Evolutionary conservation across 768 basidiomycete genomes (phyloP).

Genomic region (Tubosaeta brunneosetosa): DNA sequence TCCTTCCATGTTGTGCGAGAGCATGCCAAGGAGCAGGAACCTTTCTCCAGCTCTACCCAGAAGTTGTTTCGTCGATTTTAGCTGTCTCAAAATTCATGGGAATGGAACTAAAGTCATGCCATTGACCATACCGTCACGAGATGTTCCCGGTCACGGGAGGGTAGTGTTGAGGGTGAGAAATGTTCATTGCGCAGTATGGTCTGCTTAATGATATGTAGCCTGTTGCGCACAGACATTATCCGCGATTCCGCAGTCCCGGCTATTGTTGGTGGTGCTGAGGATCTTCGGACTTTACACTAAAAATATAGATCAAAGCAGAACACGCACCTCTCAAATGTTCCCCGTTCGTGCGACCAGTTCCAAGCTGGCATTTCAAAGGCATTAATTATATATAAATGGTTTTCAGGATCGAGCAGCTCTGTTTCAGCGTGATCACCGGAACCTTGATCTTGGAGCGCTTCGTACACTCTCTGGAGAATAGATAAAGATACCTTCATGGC

Average conservation of each 20-base stretch:
- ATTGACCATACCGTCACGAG: conserved; percentile 71
- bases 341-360: conserved; percentile 83
- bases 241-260: conserved; percentile 83
- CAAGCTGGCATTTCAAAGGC: conserved; percentile 96
- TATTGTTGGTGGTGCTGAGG: conserved; percentile 53
- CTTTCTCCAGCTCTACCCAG: conserved; percentile 85
- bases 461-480: conserved; percentile 68
- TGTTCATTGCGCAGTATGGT: conserved; percentile 93
- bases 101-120: conserved; percentile 10
- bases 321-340: conserved; percentile 81
- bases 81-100: conserved; percentile 39
- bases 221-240: conserved; percentile 73
- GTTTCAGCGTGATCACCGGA: conserved; percentile 43
- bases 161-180: conserved; percentile 92
- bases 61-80: conserved; percentile 94
- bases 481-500: conserved; percentile 75
- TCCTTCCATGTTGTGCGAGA: conserved; percentile 85
- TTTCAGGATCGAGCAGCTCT: conserved; percentile 72
- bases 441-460: conserved; percentile 64
- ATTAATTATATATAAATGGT: conserved; percentile 77
- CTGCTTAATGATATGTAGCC: conserved; percentile 89
- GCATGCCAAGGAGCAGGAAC: conserved; percentile 92
- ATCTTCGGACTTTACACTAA: conserved; percentile 29
- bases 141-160: conserved; percentile 80
- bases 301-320: not conserved